Base-by-base conservation (phyloP, 2,329 filamentous ascomycete genomes). In the Penicillium corylophilum region DNA sequence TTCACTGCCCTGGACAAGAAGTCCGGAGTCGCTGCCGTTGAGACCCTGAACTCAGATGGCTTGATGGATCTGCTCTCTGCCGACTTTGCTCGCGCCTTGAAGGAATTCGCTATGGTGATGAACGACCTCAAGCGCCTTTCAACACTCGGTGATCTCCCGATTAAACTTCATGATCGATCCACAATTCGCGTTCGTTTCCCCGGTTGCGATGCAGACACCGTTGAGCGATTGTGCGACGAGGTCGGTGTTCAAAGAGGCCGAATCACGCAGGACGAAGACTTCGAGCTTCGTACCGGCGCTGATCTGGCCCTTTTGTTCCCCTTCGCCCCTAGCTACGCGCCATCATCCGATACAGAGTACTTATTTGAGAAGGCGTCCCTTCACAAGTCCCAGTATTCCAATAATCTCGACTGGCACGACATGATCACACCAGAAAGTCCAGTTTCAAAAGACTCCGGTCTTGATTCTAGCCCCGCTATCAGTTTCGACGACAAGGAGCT, bases 31-130 rank as follows among this genome's bases (percentile, higher is more conserved):
- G 46, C 50, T 16, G 53, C 55, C 20, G 65, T 72, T 48, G 77
- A 86, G 39, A 88, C 84, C 26, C 80, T 97, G 59, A 89, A 93
- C 77, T 86, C 87, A 31, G 85, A 92, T 41, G 90, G 89, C 40
- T 86, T 97, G 63, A 80, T 97, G 60, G 89, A 95, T 60, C 80
- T 90, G 26, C 82, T 99, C 8, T 90, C 90, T 18, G 82, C 86
- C 40, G 94, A 99, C 74, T 96, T 99, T 70, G 87, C 88, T 2
- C 86, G 90, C 46, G 87, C 90, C 1, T 74, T 96, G 54, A 89
- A 93, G 71, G 92, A 96, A 59, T 79, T 96, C 16, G 85, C 89
- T 2, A 82, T 84, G 5, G 82, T 93, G 1, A 81, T 94, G 64
- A 87, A 87, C 45, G 94, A 99, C 64, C 78, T 99, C 6, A 88